Conservation (phyloP, 1,139 yeast genomes). For the Casaregolazyma lundiana region DNA sequence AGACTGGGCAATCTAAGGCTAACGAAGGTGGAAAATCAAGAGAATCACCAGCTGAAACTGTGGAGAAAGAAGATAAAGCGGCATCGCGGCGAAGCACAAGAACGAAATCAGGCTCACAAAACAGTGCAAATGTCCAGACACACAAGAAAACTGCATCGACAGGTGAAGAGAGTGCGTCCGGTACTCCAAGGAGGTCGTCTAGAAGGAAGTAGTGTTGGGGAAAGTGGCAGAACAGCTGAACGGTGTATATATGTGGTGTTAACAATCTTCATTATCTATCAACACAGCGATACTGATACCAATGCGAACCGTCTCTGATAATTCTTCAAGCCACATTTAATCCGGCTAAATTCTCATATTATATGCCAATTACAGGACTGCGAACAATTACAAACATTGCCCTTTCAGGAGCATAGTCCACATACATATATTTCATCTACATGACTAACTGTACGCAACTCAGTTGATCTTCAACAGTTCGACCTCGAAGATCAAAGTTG, state of each 20-base stretch:
- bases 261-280: too few species aligned
- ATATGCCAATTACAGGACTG: too few species aligned
- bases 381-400: too few species aligned
- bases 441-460: not conserved
- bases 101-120: not conserved
- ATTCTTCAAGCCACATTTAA: too few species aligned
- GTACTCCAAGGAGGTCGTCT: constrained; percentile 5
- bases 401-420: too few species aligned
- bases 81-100: not conserved
- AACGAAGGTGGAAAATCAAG: constrained; percentile 16
- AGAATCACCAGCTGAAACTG: constrained; percentile 15
- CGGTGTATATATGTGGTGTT: too few species aligned
- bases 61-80: constrained; percentile 5
- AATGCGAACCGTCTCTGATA: too few species aligned
- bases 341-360: too few species aligned
- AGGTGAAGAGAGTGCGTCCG: not conserved
- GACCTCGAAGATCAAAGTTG: constrained; percentile 88
- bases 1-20: not conserved
- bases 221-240: not conserved
- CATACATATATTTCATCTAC: not conserved
- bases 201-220: constrained; percentile 2
- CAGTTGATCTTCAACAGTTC: constrained; percentile 76
- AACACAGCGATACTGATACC: too few species aligned
- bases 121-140: not conserved
- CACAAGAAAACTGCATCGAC: not conserved